These are phyloP conservation scores for Endocalyx cinctus DNA, from an alignment of 2,329 filamentous ascomycete species.

Conservation along the genomic window DNA sequence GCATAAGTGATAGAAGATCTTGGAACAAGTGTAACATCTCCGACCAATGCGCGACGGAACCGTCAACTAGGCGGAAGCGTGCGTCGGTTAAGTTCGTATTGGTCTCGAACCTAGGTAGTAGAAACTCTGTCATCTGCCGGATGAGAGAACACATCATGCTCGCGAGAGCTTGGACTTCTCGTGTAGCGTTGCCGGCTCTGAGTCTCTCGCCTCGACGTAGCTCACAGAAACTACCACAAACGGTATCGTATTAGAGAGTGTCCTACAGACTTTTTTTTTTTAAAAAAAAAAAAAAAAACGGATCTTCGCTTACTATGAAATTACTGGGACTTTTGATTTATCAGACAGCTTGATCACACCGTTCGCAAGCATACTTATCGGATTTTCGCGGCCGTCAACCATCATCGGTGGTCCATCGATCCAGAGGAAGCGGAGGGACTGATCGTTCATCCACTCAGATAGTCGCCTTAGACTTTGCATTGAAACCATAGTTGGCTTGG, in stretches of 20 bases:
- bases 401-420: constrained; percentile 7
- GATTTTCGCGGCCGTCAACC: constrained; percentile 5
- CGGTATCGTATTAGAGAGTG: neutral
- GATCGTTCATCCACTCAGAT: constrained; percentile 9
- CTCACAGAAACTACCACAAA: constrained; percentile 7
- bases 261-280: neutral
- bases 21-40: constrained; percentile 5
- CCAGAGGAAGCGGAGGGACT: constrained; percentile 4
- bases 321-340: constrained; percentile 3
- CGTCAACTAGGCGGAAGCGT: constrained; percentile 6
- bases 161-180: constrained; percentile 7
- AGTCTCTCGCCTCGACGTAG: constrained; percentile 7
- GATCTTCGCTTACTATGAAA: constrained; percentile 13
- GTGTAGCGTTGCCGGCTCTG: constrained; percentile 4
- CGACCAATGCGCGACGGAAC: constrained; percentile 8
- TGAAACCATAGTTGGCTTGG: constrained; percentile 1
- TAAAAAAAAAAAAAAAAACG: too few species aligned
- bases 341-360: constrained; percentile 7
- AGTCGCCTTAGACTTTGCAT: neutral
- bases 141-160: constrained; percentile 6
- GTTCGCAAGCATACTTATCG: constrained; percentile 7
- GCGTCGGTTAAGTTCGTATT: constrained; percentile 2
- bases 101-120: constrained; percentile 5
- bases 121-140: constrained; percentile 8
- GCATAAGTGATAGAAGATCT: constrained; percentile 9